Conservation (phyloP, 768 basidiomycete genomes). For the Candolleomyces efflorescens region DNA sequence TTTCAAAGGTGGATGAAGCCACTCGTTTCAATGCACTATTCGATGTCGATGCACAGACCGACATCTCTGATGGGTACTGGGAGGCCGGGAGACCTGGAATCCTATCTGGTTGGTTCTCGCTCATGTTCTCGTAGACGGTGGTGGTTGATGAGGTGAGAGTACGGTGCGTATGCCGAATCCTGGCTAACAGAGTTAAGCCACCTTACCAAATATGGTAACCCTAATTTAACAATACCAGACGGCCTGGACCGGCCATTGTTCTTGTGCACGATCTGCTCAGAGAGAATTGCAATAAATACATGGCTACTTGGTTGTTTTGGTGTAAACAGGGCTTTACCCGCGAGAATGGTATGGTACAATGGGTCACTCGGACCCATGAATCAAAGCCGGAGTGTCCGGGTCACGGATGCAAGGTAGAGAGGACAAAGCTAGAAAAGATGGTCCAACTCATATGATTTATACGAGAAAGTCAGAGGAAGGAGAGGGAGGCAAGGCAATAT, state of each 20-base stretch:
- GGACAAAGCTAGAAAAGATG: neutral
- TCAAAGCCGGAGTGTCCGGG: too few species aligned
- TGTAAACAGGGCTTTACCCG: too few species aligned
- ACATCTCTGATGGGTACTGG: neutral
- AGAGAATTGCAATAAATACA: too few species aligned
- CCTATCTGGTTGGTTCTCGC: conserved; percentile 10
- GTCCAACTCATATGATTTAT: conserved; percentile 11
- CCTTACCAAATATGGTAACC: conserved; percentile 24
- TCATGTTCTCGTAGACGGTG: conserved; percentile 6
- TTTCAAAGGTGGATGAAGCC: conserved; percentile 57
- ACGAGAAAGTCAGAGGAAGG: conserved; percentile 22
- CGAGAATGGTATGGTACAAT: too few species aligned
- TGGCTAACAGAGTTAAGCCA: conserved; percentile 24
- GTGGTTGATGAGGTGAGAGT: conserved; percentile 12
- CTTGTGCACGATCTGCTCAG: neutral
- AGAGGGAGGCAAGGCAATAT: conserved; percentile 28
- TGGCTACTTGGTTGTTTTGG: too few species aligned
- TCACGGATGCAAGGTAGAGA: neutral
- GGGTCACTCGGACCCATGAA: too few species aligned
- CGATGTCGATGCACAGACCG: conserved; percentile 11
- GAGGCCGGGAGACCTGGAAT: conserved; percentile 6
- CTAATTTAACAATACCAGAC: conserved; percentile 10
- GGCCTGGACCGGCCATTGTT: neutral
- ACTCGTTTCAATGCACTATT: conserved; percentile 48
- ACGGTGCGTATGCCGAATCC: conserved; percentile 17